phyloP scores from a whole-genome alignment of 805 yeast genomes.

The Candida xyloterini region DNA sequence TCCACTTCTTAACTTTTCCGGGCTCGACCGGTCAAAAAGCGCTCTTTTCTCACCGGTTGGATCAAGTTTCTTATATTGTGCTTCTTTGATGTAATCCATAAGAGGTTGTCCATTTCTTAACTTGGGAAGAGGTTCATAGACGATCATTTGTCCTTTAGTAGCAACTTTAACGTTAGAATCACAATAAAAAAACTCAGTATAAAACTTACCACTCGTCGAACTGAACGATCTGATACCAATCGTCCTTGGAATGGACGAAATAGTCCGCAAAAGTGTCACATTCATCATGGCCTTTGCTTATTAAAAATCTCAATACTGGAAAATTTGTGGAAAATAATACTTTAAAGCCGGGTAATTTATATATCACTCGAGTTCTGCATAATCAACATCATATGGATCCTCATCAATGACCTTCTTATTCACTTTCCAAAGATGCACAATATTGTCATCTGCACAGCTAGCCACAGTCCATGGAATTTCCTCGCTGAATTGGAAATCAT shows the following conservation, averaged over 20 bases:
- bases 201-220: constrained; percentile 1
- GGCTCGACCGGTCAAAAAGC: constrained; percentile 44
- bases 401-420: constrained; percentile 32
- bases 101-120: constrained; percentile 45
- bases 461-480: constrained; percentile 75
- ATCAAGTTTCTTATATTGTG: constrained; percentile 60
- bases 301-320: not conserved
- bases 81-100: constrained; percentile 45
- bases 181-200: not conserved
- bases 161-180: constrained; percentile 1
- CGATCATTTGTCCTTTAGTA: constrained; percentile 28
- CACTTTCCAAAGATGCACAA: constrained; percentile 58
- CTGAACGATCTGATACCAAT: not conserved
- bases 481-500: constrained; percentile 70
- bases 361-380: constrained; percentile 15
- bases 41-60: constrained; percentile 65
- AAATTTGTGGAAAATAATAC: not conserved
- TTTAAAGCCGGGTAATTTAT: constrained; percentile 4
- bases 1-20: constrained; percentile 66
- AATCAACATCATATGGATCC: constrained; percentile 18
- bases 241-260: not conserved
- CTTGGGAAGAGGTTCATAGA: constrained; percentile 49
- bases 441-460: constrained; percentile 58
- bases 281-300: constrained; percentile 1
- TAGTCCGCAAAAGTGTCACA: not conserved